phyloP scores from a whole-genome alignment of 371 early-diverging fungal genomes.

The Mortierella sp. region DNA sequence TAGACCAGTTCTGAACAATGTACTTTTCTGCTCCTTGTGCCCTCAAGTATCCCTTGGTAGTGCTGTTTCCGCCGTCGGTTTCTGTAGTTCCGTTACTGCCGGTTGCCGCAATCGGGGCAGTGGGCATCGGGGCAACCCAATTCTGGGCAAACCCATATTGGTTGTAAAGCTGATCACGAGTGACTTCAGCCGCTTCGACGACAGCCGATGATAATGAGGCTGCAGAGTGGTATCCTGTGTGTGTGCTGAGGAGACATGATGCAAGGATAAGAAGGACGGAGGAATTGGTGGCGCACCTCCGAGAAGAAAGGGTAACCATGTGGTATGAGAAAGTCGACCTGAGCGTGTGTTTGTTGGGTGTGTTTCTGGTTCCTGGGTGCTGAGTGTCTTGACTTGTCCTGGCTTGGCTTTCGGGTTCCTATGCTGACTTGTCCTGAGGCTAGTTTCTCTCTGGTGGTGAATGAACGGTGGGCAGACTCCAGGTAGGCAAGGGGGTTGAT shows the following conservation, averaged over 20 bases:
- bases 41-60: neutral
- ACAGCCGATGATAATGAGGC: neutral
- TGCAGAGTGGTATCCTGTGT: neutral
- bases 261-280: constrained; percentile 19
- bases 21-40: constrained; percentile 14
- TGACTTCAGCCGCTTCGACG: constrained; percentile 17
- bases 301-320: constrained; percentile 6
- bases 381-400: neutral
- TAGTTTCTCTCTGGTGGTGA: neutral
- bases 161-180: constrained; percentile 36
- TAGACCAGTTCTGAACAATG: constrained; percentile 41
- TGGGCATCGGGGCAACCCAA: constrained; percentile 49
- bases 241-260: constrained; percentile 19
- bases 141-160: constrained; percentile 35
- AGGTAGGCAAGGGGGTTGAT: neutral
- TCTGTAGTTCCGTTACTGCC: constrained; percentile 1
- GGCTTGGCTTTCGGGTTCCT: too few relatives aligned
- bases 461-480: neutral
- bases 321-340: neutral
- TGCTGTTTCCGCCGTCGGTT: neutral
- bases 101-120: constrained; percentile 9
- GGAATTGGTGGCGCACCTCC: constrained; percentile 10
- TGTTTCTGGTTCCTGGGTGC: neutral
- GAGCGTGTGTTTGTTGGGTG: neutral
- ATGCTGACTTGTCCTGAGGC: too few relatives aligned